Evolutionary conservation across 148 eudicot species (phyloP), one percentile per base, ranked within the genome.

Genomic region (Silene latifolia): DNA sequence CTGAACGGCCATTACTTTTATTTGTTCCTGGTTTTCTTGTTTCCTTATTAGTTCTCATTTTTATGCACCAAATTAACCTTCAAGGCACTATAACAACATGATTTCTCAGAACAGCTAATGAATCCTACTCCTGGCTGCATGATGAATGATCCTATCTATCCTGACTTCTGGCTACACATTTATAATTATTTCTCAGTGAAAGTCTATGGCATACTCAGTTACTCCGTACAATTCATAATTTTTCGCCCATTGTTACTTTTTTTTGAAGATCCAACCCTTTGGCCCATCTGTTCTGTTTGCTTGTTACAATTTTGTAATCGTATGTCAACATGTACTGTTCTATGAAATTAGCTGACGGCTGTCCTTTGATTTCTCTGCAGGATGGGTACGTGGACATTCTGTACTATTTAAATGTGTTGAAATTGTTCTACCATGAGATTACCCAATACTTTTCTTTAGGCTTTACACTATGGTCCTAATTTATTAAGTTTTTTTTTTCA

Each of bases 301-400:
- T 24, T 14, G 42, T 42, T 5, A 4, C 13, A 9, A 17, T 18
- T 24, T 53, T 27, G 25, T 23, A 29, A 68, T 9, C 61, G 11
- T 73, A 23, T 25, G 9, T 60, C 19, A 27, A 17, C 62, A 19
- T 24, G 61, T 17, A 7, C 24, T 64, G 59, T 23, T 57, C 61
- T 42, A 24, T 76, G 59, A 25, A 60, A 2, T 24, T 20, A 19
- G 24, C 81, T 82, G 53, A 74, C 64, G 32, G 27, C 0, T 76
- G 47, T 56, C 42, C 0, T 77, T 25, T 77, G 68, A 54, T 63
- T 84, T 70, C 23, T 62, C 79, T 89, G 93, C 98, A 92, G 98
- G 98, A 95, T 79, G 98, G 98, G 98, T 95, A 95, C 78, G 97
- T 88, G 72, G 74, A 63, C 72, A 23, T 74, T 54, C 68, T 63